Percentiles rank a stretch among this genome's conserved stretches.
Conservation (phyloP, 148 eudicot genomes). For the Heliosperma pusillum region DNA sequence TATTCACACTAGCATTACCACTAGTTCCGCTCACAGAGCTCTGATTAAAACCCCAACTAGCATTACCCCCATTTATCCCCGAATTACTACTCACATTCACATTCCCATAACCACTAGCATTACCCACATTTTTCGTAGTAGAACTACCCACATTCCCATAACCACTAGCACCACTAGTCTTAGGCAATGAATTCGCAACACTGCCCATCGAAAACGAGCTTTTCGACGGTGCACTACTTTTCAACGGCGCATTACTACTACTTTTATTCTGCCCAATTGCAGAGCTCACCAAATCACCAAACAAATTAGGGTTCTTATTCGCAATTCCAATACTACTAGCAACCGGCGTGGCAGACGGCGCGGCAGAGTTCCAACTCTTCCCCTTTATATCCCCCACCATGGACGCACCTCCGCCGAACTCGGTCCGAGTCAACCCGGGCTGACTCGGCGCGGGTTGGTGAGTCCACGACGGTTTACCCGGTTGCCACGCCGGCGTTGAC, state of each 20-base stretch:
- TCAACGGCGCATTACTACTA: slow-evolving; percentile 61
- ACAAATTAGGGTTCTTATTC: slow-evolving; percentile 78
- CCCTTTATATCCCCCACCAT: slow-evolving; percentile 94
- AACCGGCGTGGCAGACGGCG: slow-evolving; percentile 22
- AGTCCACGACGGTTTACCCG: slow-evolving; percentile 73
- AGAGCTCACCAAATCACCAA: slow-evolving; percentile 69
- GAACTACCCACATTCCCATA: not conserved
- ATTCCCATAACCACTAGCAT: not conserved
- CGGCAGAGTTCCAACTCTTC: slow-evolving; percentile 59
- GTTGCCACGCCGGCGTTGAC: slow-evolving; percentile 54
- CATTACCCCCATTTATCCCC: slow-evolving; percentile 15
- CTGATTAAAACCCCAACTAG: slow-evolving; percentile 31
- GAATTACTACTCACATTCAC: not conserved
- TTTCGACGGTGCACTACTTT: slow-evolving; percentile 40
- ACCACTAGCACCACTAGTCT: slow-evolving; percentile 29
- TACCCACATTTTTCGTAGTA: slow-evolving; percentile 20
- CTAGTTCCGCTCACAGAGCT: slow-evolving; percentile 27
- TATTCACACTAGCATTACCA: slow-evolving; percentile 26
- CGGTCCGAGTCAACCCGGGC: slow-evolving; percentile 33
- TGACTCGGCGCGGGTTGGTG: slow-evolving; percentile 68
- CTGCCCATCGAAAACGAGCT: slow-evolving; percentile 58
- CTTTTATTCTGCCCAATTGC: slow-evolving; percentile 53
- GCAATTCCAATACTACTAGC: slow-evolving; percentile 49
- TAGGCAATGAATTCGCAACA: slow-evolving; percentile 61
- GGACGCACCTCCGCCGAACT: slow-evolving; percentile 52